A percentile compares a stretch with the other conserved stretches of the same genome.
Evolutionary conservation across 2,329 filamentous ascomycete species (phyloP).

Genomic region (Geosmithia putterillii): DNA sequence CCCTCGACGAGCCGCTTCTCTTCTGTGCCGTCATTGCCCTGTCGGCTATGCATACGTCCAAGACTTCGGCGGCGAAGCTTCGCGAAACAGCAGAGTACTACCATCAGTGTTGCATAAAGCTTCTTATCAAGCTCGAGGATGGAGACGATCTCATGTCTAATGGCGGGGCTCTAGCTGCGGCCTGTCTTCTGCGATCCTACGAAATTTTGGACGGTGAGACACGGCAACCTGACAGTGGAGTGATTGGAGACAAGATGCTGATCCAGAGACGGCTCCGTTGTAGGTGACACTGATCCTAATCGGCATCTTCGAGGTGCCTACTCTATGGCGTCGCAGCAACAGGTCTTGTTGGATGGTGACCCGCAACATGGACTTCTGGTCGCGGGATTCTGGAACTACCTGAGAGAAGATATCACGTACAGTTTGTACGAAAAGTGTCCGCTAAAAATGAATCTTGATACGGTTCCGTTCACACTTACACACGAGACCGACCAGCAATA

Average conservation of each 20-base stretch:
- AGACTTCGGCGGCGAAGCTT: constrained; percentile 14
- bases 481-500: constrained; percentile 10
- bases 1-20: constrained; percentile 25
- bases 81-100: constrained; percentile 21
- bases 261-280: too few relatives aligned
- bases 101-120: constrained; percentile 24
- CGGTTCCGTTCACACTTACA: constrained; percentile 5
- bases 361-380: constrained; percentile 15
- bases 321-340: constrained; percentile 21
- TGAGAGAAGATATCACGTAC: constrained; percentile 40
- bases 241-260: background rate
- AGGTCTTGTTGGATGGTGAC: constrained; percentile 9
- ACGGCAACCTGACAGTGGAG: background rate
- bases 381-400: constrained; percentile 37
- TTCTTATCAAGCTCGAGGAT: constrained; percentile 22
- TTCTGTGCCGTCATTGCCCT: constrained; percentile 31
- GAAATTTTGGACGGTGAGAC: constrained; percentile 30
- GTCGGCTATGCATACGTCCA: constrained; percentile 25
- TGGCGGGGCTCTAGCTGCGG: constrained; percentile 29
- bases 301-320: constrained; percentile 32
- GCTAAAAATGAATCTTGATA: constrained; percentile 24
- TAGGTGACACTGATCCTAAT: constrained; percentile 19
- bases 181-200: constrained; percentile 33
- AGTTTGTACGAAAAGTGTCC: constrained; percentile 29
- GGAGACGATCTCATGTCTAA: constrained; percentile 15